Evolutionary conservation across 2,329 filamentous ascomycete species (phyloP).

Genomic region (Ceratocystis ficicola): DNA sequence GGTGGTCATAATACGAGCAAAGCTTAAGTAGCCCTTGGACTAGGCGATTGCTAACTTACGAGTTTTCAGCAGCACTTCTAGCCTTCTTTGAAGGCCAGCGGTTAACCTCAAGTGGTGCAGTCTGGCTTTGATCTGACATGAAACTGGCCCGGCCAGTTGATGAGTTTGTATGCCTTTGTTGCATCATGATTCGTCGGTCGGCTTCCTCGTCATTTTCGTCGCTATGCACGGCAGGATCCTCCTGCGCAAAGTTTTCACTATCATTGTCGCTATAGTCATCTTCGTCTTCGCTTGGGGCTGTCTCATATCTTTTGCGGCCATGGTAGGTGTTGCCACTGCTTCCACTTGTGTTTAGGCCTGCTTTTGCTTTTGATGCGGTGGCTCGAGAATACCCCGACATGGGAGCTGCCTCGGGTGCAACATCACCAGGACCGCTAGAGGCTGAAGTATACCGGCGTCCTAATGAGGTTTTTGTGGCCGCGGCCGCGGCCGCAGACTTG

Average conservation of each 20-base stretch:
- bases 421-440: neutral
- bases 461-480: neutral
- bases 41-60: neutral
- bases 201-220: conserved; percentile 10
- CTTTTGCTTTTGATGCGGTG: neutral
- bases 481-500: neutral
- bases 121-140: conserved; percentile 15
- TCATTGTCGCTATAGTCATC: conserved; percentile 15
- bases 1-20: neutral
- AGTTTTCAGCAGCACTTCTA: neutral
- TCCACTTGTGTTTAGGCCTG: neutral
- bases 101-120: conserved; percentile 5
- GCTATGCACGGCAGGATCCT: neutral
- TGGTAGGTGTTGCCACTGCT: neutral
- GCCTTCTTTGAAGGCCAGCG: conserved; percentile 5
- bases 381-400: neutral
- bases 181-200: conserved; percentile 9
- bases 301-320: conserved; percentile 9
- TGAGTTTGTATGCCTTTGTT: conserved; percentile 10
- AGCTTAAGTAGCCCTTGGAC: neutral
- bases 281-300: conserved; percentile 19
- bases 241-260: conserved; percentile 11
- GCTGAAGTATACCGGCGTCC: neutral
- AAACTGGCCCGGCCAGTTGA: conserved; percentile 15
- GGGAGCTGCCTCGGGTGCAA: neutral